A percentile compares a stretch with the other conserved stretches of the same genome.
Conservation (phyloP, 345 rosid species). For the Kernera saxatilis region DNA sequence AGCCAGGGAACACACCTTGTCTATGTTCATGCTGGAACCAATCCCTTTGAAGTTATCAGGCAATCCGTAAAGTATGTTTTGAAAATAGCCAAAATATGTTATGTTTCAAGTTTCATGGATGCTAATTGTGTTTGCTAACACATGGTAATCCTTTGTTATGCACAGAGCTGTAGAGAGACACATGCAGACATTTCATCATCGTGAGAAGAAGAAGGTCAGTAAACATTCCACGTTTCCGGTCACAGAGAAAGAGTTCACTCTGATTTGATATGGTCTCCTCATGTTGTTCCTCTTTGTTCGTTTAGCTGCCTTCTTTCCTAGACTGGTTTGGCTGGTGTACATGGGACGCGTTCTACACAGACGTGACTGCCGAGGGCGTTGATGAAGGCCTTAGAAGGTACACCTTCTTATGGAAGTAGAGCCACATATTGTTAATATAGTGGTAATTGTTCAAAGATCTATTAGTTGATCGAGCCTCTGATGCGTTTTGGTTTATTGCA, state of each 20-base stretch:
- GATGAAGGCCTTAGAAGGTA: conserved; percentile 91
- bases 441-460: not conserved
- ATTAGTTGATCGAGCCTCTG: conserved; percentile 12
- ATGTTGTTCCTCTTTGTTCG: conserved; percentile 7
- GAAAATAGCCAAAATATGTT: not conserved
- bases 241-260: not conserved
- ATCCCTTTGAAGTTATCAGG: conserved; percentile 91
- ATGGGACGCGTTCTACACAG: conserved; percentile 99
- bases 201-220: conserved; percentile 81
- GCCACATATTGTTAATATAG: not conserved
- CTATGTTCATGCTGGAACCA: conserved; percentile 91
- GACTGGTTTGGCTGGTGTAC: conserved; percentile 99
- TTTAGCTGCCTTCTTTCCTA: conserved; percentile 75
- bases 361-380: conserved; percentile 94
- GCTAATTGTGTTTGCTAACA: not conserved
- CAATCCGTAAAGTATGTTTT: conserved; percentile 80
- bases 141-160: not conserved
- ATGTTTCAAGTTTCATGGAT: not conserved
- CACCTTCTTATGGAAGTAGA: not conserved
- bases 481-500: conserved; percentile 38
- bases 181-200: conserved; percentile 82
- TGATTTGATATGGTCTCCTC: conserved; percentile 13
- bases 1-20: conserved; percentile 78
- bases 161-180: conserved; percentile 76
- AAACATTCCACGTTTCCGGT: not conserved